Evolutionary conservation across 1,284 basidiomycete genomes (phyloP).

Genomic region (Rhodofomes roseus): DNA sequence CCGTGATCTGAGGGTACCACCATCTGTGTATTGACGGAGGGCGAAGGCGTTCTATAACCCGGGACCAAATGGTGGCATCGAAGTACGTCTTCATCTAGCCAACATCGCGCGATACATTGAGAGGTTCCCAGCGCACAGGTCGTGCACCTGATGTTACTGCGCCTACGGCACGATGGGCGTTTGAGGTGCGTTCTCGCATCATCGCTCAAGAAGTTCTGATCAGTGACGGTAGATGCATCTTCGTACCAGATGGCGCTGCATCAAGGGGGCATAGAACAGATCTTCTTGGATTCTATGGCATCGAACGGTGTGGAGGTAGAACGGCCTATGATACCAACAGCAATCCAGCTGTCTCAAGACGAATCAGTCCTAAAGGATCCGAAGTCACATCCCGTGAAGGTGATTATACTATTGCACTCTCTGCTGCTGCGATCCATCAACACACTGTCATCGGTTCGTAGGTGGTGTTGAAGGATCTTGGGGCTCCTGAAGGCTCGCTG

Average conservation of each 20-base stretch:
- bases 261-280: slow-evolving; percentile 70
- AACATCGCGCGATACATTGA: not conserved
- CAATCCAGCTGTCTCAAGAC: slow-evolving; percentile 48
- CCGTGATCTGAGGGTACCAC: not conserved
- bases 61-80: slow-evolving; percentile 52
- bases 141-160: slow-evolving; percentile 57
- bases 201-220: not conserved
- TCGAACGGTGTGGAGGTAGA: slow-evolving; percentile 48
- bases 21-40: not conserved
- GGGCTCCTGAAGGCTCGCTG: slow-evolving; percentile 20
- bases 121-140: slow-evolving; percentile 46
- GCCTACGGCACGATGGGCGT: slow-evolving; percentile 54
- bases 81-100: slow-evolving; percentile 33
- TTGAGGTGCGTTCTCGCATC: slow-evolving; percentile 41
- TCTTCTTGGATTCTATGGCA: slow-evolving; percentile 64
- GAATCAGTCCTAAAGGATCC: slow-evolving; percentile 37
- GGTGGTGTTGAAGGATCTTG: slow-evolving; percentile 35
- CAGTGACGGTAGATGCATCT: not conserved
- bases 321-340: slow-evolving; percentile 51
- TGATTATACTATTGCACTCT: slow-evolving; percentile 17
- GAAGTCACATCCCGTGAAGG: slow-evolving; percentile 53
- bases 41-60: slow-evolving; percentile 75
- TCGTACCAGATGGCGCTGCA: slow-evolving; percentile 55
- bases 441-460: slow-evolving; percentile 16
- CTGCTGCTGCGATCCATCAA: no score